Conservation (phyloP, 495 filamentous ascomycete genomes). For the Margaritispora aquatica region DNA sequence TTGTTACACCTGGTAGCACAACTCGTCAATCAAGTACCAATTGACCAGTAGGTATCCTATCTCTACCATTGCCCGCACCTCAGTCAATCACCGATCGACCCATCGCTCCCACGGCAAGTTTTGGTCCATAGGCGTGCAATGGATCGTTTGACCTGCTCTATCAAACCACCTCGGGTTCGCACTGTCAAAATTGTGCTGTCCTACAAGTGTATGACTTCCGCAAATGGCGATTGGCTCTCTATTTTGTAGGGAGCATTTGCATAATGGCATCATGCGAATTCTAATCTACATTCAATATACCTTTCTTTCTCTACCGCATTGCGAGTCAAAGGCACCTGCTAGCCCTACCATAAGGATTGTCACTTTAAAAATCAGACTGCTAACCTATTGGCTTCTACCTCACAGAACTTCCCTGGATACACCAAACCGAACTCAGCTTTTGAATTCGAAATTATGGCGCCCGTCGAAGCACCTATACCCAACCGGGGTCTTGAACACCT, state of each 20-base stretch:
- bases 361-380: slow-evolving; percentile 17
- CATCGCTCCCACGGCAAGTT: slow-evolving; percentile 12
- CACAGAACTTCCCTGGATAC: slow-evolving; percentile 15
- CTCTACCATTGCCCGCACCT: background rate
- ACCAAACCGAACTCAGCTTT: background rate
- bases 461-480: slow-evolving; percentile 1
- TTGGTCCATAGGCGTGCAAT: background rate
- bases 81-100: background rate
- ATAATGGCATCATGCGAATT: too few relatives aligned
- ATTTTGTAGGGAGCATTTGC: too few relatives aligned
- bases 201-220: background rate
- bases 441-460: slow-evolving; percentile 8
- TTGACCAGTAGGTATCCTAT: slow-evolving; percentile 4
- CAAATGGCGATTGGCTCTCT: background rate
- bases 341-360: slow-evolving; percentile 12
- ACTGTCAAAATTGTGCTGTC: background rate
- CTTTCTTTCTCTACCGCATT: slow-evolving; percentile 2
- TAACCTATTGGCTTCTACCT: slow-evolving; percentile 14
- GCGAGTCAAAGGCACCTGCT: background rate
- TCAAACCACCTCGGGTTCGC: background rate
- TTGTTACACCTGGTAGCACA: background rate
- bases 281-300: background rate
- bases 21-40: background rate
- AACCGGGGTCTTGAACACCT: slow-evolving; percentile 46
- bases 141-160: background rate